Conservation (phyloP, 2,329 filamentous ascomycete genomes). For the Arthrinium puccinioides region DNA sequence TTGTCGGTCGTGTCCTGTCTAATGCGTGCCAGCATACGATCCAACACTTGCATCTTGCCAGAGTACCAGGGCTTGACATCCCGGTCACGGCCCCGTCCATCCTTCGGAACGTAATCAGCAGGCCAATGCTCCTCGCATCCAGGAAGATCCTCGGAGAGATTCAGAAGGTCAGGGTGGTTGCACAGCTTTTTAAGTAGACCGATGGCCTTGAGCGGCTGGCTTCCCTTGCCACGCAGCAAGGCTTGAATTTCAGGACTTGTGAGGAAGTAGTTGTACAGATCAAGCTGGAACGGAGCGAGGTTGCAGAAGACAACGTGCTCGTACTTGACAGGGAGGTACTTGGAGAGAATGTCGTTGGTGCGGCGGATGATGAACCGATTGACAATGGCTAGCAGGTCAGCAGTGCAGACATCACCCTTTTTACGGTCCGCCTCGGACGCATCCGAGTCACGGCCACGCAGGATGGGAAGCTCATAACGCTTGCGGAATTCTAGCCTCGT, state of each 20-base stretch:
- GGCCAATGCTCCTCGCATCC: conserved; percentile 79
- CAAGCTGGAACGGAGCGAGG: conserved; percentile 83
- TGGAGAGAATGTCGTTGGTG: conserved; percentile 95
- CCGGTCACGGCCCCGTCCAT: conserved; percentile 78
- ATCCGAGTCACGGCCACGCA: conserved; percentile 83
- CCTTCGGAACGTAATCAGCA: conserved; percentile 81
- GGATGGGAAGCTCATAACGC: conserved; percentile 85
- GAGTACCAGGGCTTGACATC: conserved; percentile 95
- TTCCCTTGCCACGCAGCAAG: conserved; percentile 85
- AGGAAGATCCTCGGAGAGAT: conserved; percentile 74
- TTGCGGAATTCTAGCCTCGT: conserved; percentile 89
- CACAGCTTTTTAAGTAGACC: conserved; percentile 96
- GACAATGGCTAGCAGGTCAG: conserved; percentile 74
- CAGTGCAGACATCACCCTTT: conserved; percentile 75
- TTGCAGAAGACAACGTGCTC: conserved; percentile 99
- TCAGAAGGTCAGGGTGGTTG: conserved; percentile 92
- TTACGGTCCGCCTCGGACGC: conserved; percentile 76
- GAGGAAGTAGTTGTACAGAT: conserved; percentile 95
- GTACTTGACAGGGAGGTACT: conserved; percentile 96
- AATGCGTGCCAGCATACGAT: conserved; percentile 93
- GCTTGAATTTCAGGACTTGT: conserved; percentile 91
- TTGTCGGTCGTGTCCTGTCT: conserved; percentile 97
- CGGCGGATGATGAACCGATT: conserved; percentile 98
- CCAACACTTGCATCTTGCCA: conserved; percentile 97
- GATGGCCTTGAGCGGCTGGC: conserved; percentile 93